Conservation (phyloP, 1,139 yeast genomes). For the Debaryomyces sp. region DNA sequence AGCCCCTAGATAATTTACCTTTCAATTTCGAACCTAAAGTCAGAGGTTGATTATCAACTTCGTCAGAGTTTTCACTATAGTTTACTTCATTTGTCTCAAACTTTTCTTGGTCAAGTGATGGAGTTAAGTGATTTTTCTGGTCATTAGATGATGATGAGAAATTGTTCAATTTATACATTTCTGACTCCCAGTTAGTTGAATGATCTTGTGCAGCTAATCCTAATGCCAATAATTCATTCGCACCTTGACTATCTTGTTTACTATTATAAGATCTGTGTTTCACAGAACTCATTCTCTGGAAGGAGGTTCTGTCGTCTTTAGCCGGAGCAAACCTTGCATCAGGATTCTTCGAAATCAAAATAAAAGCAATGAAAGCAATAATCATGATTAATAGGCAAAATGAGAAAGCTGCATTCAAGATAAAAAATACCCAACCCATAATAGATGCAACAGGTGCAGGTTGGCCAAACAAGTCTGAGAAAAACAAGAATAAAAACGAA, state of each 20-base stretch:
- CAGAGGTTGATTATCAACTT: not conserved
- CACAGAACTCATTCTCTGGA: constrained; percentile 60
- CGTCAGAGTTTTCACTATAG: constrained; percentile 8
- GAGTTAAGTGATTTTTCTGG: constrained; percentile 8
- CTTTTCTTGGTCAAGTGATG: constrained; percentile 7
- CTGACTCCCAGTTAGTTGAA: constrained; percentile 67
- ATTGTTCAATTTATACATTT: constrained; percentile 56
- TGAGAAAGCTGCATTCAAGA: constrained; percentile 77
- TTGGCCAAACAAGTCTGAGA: constrained; percentile 72
- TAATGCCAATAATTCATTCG: constrained; percentile 65
- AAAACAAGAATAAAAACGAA: constrained; percentile 73
- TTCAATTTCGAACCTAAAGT: constrained; percentile 26
- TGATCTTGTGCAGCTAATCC: constrained; percentile 77
- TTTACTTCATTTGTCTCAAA: constrained; percentile 7
- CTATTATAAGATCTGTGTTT: constrained; percentile 21
- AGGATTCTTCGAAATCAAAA: constrained; percentile 71
- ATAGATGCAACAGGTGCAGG: constrained; percentile 67
- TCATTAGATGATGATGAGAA: constrained; percentile 17
- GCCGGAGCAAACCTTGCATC: constrained; percentile 85
- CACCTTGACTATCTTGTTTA: constrained; percentile 22
- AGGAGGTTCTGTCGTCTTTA: constrained; percentile 79
- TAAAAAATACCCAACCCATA: constrained; percentile 81
- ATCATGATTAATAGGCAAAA: constrained; percentile 63
- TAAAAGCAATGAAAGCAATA: constrained; percentile 56
- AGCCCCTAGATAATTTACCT: constrained; percentile 20